Percentiles rank a stretch among this genome's conserved stretches.
Conservation (phyloP, 768 basidiomycete genomes). For the Panus rudis region DNA sequence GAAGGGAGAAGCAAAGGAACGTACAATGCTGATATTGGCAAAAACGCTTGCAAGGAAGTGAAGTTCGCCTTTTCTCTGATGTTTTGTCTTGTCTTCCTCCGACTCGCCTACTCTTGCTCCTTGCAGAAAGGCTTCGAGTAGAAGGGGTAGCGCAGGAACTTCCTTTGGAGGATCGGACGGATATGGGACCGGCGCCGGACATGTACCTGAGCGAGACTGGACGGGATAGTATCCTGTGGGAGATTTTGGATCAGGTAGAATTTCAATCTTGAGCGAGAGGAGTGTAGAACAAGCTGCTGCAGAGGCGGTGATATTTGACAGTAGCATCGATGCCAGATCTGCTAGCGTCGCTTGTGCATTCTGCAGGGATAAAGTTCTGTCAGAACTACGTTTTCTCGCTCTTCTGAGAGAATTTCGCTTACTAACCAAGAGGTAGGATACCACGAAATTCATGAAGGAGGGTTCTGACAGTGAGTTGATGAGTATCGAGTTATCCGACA, state of each 20-base stretch:
- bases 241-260: conserved; percentile 45
- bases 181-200: conserved; percentile 65
- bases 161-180: conserved; percentile 47
- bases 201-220: conserved; percentile 76
- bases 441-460: conserved; percentile 71
- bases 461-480: conserved; percentile 60
- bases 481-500: conserved; percentile 77
- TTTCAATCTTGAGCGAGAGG: conserved; percentile 55
- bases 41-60: conserved; percentile 94
- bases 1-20: conserved; percentile 25
- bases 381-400: conserved; percentile 6
- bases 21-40: conserved; percentile 79
- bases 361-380: conserved; percentile 31
- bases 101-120: conserved; percentile 49
- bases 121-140: conserved; percentile 86
- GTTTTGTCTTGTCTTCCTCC: conserved; percentile 39
- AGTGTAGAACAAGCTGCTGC: conserved; percentile 58
- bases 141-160: conserved; percentile 64
- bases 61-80: conserved; percentile 64
- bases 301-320: conserved; percentile 88
- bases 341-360: conserved; percentile 87
- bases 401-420: not conserved
- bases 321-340: conserved; percentile 93
- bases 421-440: conserved; percentile 84
- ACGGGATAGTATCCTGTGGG: conserved; percentile 60